Base-by-base conservation (phyloP, 495 filamentous ascomycete genomes). In the Penicillium fimorum region DNA sequence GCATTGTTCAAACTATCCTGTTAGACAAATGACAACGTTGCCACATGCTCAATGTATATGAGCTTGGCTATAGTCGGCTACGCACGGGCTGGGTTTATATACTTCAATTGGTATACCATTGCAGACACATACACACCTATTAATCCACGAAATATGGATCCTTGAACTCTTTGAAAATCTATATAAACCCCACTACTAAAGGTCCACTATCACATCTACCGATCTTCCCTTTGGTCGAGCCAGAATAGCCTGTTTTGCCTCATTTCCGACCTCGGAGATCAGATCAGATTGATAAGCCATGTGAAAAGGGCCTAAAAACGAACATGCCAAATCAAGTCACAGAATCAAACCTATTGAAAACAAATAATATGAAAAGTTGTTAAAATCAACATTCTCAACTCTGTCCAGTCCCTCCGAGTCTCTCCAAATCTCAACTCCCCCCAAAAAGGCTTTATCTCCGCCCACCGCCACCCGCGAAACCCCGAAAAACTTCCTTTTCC, bases 231-330 rank as follows among this genome's bases (percentile, higher is more conserved):
- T 38, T 17, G 35, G 35, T 17, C 15, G 35, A 38, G 35, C 35
- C 35, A 6, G 5, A 38, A 8, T 38, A 38, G n/a, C 13, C 33
- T 37, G 35, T 17, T 38, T 38, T 17, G 35, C 35, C 15, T 38
- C 15, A 38, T 17, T 15, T 65, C 65, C 62, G 65, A 63, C 56
- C 44, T 68, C 65, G 62, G 62, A 68, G 57, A 65, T 65, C 60
- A 68, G 62, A 65, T 65, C 60, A 48, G 57, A 63, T 61, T 68
- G 67, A 70, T 70, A 70, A 70, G 65, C 62, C 56, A 22, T 40
- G 33, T 32, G 44, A n/a, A 43, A 33, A 42, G 55, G 59, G 43
- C 51, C 53, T 56, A 57, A 53, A 35, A 42, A 49, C n/a, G 40
- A 38, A 37, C 25, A 25, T 18, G 24, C 2, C 35, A 30, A 38